Base-by-base conservation (phyloP, 1,284 basidiomycete genomes). In the Austropuccinia psidii region DNA sequence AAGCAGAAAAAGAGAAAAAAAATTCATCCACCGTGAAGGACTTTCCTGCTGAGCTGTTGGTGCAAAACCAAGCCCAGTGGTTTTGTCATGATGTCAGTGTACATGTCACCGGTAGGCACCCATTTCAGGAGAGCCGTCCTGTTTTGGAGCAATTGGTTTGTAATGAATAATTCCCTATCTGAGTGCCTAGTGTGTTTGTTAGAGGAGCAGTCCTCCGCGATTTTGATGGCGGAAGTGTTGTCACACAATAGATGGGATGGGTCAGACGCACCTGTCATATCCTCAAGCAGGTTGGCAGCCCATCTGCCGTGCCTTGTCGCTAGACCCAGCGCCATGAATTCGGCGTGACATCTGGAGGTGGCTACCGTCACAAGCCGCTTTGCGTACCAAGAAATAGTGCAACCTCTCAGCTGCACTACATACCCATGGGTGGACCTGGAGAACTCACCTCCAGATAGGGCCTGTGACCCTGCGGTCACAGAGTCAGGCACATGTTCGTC, bases 271-370 rank as follows among this genome's bases (percentile, higher is more conserved):
- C 62, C 45, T 2, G 35, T 5, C 27, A 65, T 52, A 21, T 65
- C 62, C 17, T 33, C 27, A 9, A 65, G 17, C 4, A 65, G 47
- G 31, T 65, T 11, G 9, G 27, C 7, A 9, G 50, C 9, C 45
- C 62, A 65, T 2, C 47, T 27, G 3, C 5, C 13, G n/a, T 65
- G 17, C 27, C 62, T 47, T 7, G 62, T 52, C 13, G 45, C 62
- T 31, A 29, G 8, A 11, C 61, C 61, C 4, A 64, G 29, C 13
- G 41, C 61, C 61, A 64, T 64, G 41, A 45, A 64, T 47, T 64
- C 41, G 7, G 37, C 41, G 19, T 64, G 61, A 15, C 39, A 45
- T 15, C n/a, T 47, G 6, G 61, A 64, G 39, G 35, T 64, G 39
- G n/a, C 61, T 8, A 64, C 39, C 11, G 24, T 47, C 6, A n/a